phyloP scores from a whole-genome alignment of 441 rosid species.

The Metrosideros polymorpha region DNA sequence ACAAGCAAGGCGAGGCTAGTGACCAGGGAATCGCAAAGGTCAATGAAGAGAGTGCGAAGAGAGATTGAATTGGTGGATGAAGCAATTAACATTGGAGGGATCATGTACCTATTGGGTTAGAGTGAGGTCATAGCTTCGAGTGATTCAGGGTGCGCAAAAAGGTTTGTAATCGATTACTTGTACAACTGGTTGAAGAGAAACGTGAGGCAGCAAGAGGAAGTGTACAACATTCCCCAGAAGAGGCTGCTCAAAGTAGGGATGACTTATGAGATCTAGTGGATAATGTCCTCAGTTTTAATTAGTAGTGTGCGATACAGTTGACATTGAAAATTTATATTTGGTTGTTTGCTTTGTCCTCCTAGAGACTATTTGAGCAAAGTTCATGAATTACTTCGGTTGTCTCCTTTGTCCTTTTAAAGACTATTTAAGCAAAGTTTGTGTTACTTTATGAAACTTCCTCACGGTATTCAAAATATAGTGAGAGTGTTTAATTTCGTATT shows the following conservation, averaged over 20 bases:
- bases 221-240: neutral
- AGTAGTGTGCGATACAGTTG: neutral
- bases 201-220: neutral
- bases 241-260: conserved; percentile 3
- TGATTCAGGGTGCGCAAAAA: neutral
- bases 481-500: neutral
- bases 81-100: neutral
- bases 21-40: neutral
- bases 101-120: neutral
- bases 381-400: neutral
- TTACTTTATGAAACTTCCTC: neutral
- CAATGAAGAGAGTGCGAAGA: neutral
- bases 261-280: neutral
- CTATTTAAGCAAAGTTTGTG: neutral
- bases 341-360: neutral
- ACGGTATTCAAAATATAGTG: neutral
- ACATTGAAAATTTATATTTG: neutral
- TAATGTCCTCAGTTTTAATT: neutral
- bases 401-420: neutral
- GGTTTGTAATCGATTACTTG: neutral
- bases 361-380: neutral
- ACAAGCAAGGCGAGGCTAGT: neutral
- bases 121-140: neutral
- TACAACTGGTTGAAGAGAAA: neutral
- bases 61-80: neutral